Evolutionary conservation across 805 yeast genomes (phyloP).

Genomic region (Kockiozyma suomiensis): DNA sequence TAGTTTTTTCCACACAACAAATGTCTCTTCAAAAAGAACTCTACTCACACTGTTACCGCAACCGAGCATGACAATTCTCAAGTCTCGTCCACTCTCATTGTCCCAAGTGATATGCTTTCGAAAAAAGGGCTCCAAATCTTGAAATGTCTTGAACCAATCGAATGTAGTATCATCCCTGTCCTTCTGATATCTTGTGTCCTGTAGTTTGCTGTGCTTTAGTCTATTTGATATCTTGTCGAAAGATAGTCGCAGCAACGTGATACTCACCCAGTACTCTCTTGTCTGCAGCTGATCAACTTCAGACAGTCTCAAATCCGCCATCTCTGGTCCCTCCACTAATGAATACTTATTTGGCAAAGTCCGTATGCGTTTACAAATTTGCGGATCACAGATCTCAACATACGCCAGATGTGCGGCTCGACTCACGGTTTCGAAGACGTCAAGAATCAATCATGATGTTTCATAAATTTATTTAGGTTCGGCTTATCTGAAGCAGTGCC

Average conservation of each 20-base stretch:
- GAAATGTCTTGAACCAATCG: conserved; percentile 39
- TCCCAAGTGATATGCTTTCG: conserved; percentile 25
- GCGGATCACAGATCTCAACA: too few species aligned
- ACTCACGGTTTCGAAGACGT: background rate
- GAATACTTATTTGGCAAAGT: too few species aligned
- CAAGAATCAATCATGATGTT: background rate
- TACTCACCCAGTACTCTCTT: conserved; percentile 36
- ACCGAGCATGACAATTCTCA: conserved; percentile 36
- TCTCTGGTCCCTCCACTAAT: background rate
- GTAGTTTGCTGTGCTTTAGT: background rate
- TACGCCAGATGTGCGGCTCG: too few species aligned
- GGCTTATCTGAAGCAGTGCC: too few species aligned
- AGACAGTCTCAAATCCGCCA: conserved; percentile 34
- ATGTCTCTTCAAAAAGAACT: too few species aligned
- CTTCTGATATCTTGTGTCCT: conserved; percentile 36
- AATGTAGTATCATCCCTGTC: conserved; percentile 30
- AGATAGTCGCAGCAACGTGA: too few species aligned
- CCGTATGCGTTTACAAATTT: too few species aligned
- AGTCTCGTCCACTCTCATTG: background rate
- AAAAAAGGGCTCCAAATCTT: conserved; percentile 33
- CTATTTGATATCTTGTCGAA: too few species aligned
- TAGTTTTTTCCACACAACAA: background rate
- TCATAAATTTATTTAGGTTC: too few species aligned
- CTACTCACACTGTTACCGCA: conserved; percentile 37
- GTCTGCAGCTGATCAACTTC: conserved; percentile 38